A percentile compares a stretch with the other conserved stretches of the same genome.
Conservation (phyloP, 2,329 filamentous ascomycete genomes). For the Fusarium sp. region DNA sequence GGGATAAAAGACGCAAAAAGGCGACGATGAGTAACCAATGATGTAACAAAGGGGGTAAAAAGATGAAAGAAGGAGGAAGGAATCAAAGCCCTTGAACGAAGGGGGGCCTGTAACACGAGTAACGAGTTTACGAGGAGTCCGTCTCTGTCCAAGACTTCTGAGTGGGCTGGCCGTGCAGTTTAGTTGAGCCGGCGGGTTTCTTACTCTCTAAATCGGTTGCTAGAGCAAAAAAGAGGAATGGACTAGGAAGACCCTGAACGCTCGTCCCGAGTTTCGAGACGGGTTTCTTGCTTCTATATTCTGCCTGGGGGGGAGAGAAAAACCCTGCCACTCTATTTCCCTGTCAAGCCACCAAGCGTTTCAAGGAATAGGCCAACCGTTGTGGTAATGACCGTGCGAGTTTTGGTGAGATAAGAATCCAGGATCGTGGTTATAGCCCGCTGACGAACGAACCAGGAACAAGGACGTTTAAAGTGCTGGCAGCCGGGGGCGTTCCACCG, state of each 20-base stretch:
- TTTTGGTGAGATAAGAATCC: conserved; percentile 25
- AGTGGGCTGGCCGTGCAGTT: conserved; percentile 30
- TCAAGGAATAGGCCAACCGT: conserved; percentile 2
- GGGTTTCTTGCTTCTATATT: conserved; percentile 29
- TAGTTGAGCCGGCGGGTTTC: background rate
- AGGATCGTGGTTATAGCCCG: conserved; percentile 27
- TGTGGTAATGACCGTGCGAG: background rate
- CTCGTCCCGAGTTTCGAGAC: conserved; percentile 11
- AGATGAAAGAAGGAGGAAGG: conserved; percentile 32
- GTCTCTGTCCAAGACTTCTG: conserved; percentile 26
- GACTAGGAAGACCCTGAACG: conserved; percentile 13
- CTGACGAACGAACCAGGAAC: conserved; percentile 33
- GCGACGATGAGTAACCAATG: conserved; percentile 21
- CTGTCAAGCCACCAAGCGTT: conserved; percentile 5
- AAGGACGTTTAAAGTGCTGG: conserved; percentile 42
- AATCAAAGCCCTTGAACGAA: conserved; percentile 37
- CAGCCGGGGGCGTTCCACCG: conserved; percentile 31
- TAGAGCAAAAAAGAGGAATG: conserved; percentile 19
- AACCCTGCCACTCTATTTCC: conserved; percentile 40
- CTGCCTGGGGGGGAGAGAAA: background rate
- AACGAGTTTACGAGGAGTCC: conserved; percentile 25
- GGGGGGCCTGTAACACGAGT: conserved; percentile 39
- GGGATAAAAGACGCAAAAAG: conserved; percentile 15
- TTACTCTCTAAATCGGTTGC: conserved; percentile 18
- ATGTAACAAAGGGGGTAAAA: conserved; percentile 36